phyloP scores from a whole-genome alignment of 2,329 filamentous ascomycete genomes.

The Trichoderma sp. region DNA sequence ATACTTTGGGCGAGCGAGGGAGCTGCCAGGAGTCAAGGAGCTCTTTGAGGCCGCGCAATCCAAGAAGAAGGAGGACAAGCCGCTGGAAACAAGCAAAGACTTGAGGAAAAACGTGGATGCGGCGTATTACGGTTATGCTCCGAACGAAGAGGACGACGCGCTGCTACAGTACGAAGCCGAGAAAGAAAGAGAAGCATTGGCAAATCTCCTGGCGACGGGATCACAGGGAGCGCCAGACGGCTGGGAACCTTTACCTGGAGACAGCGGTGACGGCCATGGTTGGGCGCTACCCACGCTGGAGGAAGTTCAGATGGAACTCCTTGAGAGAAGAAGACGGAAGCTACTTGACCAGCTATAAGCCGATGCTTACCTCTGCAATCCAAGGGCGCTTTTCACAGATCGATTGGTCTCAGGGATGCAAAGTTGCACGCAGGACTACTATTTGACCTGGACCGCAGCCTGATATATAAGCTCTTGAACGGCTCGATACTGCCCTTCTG shows the following conservation, averaged over 20 bases:
- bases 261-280: conserved; percentile 76
- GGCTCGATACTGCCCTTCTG: not conserved
- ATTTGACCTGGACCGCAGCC: not conserved
- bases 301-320: conserved; percentile 91
- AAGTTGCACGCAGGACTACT: not conserved
- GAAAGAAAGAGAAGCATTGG: conserved; percentile 81
- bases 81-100: conserved; percentile 69
- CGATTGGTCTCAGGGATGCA: not conserved
- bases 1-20: conserved; percentile 88
- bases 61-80: conserved; percentile 62
- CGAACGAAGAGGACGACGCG: conserved; percentile 86
- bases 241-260: conserved; percentile 88
- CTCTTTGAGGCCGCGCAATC: conserved; percentile 80
- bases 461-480: not conserved
- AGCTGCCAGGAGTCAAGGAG: conserved; percentile 94
- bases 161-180: conserved; percentile 78
- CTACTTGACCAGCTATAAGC: conserved; percentile 76
- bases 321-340: conserved; percentile 81
- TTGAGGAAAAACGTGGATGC: conserved; percentile 81
- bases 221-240: conserved; percentile 62
- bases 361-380: not conserved
- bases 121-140: conserved; percentile 92
- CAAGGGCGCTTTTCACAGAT: not conserved
- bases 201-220: conserved; percentile 65
- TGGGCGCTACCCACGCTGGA: conserved; percentile 87